A percentile compares a stretch with the other conserved stretches of the same genome.
Evolutionary conservation across 208 protist genomes (phyloP).

Genomic region (Leptomonas seymouri): DNA sequence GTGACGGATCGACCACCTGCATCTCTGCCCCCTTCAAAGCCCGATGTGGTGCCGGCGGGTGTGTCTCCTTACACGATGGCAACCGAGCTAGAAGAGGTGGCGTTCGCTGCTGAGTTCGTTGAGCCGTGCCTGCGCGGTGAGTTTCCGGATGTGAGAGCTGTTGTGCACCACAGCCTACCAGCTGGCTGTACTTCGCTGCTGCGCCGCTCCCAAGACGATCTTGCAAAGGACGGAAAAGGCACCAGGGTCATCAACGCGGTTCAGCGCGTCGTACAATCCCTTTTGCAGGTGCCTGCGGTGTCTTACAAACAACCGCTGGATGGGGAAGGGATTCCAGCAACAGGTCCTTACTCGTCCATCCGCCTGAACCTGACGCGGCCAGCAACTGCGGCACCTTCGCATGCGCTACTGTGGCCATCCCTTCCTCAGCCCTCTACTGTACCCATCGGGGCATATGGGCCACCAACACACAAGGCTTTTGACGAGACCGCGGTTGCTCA

Average conservation of each 20-base stretch:
- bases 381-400: background rate
- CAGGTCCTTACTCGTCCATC: slow-evolving; percentile 1
- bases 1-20: background rate
- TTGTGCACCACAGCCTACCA: slow-evolving; percentile 4
- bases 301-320: background rate
- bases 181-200: slow-evolving; percentile 5
- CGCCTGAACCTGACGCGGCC: slow-evolving; percentile 12
- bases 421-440: slow-evolving; percentile 13
- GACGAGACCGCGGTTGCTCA: slow-evolving; percentile 16
- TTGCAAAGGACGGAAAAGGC: background rate
- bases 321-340: background rate
- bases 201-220: background rate
- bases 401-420: slow-evolving; percentile 9
- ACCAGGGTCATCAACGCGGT: background rate
- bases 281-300: slow-evolving; percentile 20
- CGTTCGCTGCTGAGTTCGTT: slow-evolving; percentile 50
- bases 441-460: slow-evolving; percentile 16
- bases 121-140: slow-evolving; percentile 39
- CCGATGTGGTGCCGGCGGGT: background rate
- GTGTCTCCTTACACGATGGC: background rate
- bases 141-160: slow-evolving; percentile 35
- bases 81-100: slow-evolving; percentile 46
- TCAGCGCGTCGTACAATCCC: slow-evolving; percentile 8
- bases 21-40: background rate
- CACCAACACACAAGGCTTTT: slow-evolving; percentile 25